These are phyloP conservation scores for Leccinum subtestaceum DNA, from an alignment of 768 basidiomycete species.

Conservation along the genomic window DNA sequence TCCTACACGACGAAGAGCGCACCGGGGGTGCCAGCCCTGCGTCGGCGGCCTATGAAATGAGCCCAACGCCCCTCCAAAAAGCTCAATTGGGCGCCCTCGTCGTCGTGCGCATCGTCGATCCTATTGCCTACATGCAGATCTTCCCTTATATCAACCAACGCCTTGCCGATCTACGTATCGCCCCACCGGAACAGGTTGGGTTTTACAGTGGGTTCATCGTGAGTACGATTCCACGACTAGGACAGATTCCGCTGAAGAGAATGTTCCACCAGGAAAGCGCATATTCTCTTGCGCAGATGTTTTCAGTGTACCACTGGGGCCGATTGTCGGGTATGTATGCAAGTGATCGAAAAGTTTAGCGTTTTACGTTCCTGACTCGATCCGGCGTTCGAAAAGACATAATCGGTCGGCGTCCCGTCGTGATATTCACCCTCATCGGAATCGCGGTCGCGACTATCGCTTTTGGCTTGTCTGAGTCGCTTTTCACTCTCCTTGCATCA, in stretches of 20 bases:
- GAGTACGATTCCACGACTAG: background rate
- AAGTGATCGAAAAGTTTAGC: background rate
- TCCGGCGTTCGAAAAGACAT: background rate
- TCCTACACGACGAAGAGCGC: background rate
- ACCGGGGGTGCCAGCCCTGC: background rate
- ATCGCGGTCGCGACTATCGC: slow-evolving; percentile 2
- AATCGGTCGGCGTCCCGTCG: slow-evolving; percentile 5
- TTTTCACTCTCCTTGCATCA: slow-evolving; percentile 3
- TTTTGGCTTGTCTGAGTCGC: slow-evolving; percentile 13
- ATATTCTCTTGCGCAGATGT: slow-evolving; percentile 1
- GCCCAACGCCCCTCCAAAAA: background rate
- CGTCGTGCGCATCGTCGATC: background rate
- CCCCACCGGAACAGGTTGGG: slow-evolving; percentile 4
- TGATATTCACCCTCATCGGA: slow-evolving; percentile 1
- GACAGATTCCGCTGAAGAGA: background rate
- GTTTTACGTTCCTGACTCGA: background rate
- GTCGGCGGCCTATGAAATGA: background rate
- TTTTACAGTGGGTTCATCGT: slow-evolving; percentile 10
- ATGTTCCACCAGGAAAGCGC: background rate
- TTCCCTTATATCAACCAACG: slow-evolving; percentile 12
- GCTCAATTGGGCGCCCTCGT: slow-evolving; percentile 1
- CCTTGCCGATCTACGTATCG: slow-evolving; percentile 2
- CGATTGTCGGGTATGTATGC: slow-evolving; percentile 7
- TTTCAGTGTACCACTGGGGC: slow-evolving; percentile 12
- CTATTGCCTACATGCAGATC: slow-evolving; percentile 4